phyloP scores from a whole-genome alignment of 805 yeast species.

The Yamadazyma paraphyllophila region DNA sequence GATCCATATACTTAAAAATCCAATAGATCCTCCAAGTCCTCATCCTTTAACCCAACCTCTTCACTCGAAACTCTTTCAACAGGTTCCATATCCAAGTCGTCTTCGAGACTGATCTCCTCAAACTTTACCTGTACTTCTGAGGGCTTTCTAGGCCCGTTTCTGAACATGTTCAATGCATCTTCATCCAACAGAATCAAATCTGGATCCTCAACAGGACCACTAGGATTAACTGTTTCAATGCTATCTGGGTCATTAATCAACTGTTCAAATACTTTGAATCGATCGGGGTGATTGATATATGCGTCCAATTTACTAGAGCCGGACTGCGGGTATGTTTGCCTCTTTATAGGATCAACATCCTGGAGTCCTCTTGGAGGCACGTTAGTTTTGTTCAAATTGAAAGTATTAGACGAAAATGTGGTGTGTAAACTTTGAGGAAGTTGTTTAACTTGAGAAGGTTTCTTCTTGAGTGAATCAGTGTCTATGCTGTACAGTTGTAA shows the following conservation, averaged over 20 bases:
- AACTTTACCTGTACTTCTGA: not conserved
- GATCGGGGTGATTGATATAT: constrained; percentile 9
- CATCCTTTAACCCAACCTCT: constrained; percentile 30
- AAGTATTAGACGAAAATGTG: constrained; percentile 10
- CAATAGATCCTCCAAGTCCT: constrained; percentile 36
- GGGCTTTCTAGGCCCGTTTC: constrained; percentile 3
- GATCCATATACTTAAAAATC: constrained; percentile 21
- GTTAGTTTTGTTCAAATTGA: constrained; percentile 2
- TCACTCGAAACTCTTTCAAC: constrained; percentile 4
- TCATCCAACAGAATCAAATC: constrained; percentile 6
- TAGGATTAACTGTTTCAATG: constrained; percentile 16
- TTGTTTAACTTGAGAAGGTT: not conserved
- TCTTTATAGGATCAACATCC: constrained; percentile 15
- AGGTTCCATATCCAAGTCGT: constrained; percentile 12
- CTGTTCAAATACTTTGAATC: constrained; percentile 5
- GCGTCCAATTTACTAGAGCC: constrained; percentile 19
- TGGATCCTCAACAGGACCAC: no score
- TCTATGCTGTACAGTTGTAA: constrained; percentile 20
- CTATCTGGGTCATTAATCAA: constrained; percentile 23
- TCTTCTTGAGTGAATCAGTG: constrained; percentile 27
- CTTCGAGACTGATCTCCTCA: constrained; percentile 13
- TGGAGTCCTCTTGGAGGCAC: constrained; percentile 1
- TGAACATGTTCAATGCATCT: constrained; percentile 8
- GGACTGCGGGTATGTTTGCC: constrained; percentile 7
- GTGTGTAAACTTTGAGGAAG: not conserved